Base-by-base conservation (phyloP, 306 rosid genomes). In the Fragaria ananassa region DNA sequence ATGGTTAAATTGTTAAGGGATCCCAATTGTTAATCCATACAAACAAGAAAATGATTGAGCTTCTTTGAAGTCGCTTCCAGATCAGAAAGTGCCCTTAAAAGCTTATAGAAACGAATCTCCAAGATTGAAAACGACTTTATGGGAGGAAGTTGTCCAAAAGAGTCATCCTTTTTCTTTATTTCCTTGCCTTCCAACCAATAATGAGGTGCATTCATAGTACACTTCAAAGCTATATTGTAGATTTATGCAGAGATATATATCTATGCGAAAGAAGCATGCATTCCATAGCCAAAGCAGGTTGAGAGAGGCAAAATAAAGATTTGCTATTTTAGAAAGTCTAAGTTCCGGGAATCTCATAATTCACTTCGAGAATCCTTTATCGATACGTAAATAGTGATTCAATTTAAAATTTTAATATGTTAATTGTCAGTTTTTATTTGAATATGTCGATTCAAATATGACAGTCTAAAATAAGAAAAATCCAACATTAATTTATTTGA, bases 61-160 rank as follows among this genome's bases (percentile, higher is more conserved):
- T 70, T 70, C 44, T 49, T 74, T 74, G 18, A 58, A 42, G 68
- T 73, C 49, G 68, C 68, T 58, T 58, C 44, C 44, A 17, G 42
- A 17, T 41, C 49, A n/a, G 17, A 57, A 57, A 25, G 77, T 42
- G 44, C 56, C 6, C 56, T 39, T 41, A 21, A 42, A 67, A 67
- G 19, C 31, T 4, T 73, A 56, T 8, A 39, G 53, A 21, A 23
- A 37, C n/a, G 37, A 21, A 56, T 72, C 76, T 12, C 31, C 14
- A 4, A 14, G 17, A 56, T 15, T 66, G 68, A 73, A 57, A 29
- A 47, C 41, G 41, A 70, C 61, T 29, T 70, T 23, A 23, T 10
- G n/a, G 70, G 9, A 41, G 21, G 45, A 13, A 44, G 71, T 42
- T 42, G 71, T 67, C 2, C 71, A 42, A 15, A 35, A 37, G 25